Evolutionary conservation across 208 protist genomes (phyloP).

Genomic region (Leishmania tropica): DNA sequence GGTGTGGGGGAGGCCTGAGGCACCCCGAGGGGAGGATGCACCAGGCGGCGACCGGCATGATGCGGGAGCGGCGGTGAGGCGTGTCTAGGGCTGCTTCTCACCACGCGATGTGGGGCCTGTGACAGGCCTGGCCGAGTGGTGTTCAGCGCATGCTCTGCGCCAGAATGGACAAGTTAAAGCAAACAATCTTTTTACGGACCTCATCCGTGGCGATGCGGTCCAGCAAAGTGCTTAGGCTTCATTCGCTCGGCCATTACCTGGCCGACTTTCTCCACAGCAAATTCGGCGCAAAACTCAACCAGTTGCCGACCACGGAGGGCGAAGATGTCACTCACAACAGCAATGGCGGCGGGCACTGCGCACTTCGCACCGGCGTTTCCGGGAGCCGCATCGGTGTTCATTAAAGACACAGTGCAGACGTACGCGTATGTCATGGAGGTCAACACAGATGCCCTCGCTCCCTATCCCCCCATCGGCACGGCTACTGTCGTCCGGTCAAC

Average conservation of each 20-base stretch:
- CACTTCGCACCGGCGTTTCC: constrained; percentile 28
- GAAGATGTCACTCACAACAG: constrained; percentile 27
- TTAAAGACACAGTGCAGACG: neutral
- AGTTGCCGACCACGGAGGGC: constrained; percentile 11
- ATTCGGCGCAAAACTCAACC: constrained; percentile 5
- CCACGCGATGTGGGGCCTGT: neutral
- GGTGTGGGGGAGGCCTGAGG: too few species aligned
- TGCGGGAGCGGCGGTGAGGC: neutral
- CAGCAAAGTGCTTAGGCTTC: neutral
- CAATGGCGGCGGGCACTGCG: constrained; percentile 18
- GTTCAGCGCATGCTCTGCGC: neutral
- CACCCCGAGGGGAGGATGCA: too few species aligned
- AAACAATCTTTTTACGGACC: neutral
- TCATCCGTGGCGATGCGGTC: neutral
- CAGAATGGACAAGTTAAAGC: neutral
- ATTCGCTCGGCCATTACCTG: constrained; percentile 5
- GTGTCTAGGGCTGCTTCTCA: neutral
- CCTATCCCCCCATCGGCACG: constrained; percentile 29
- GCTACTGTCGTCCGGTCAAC: constrained; percentile 30
- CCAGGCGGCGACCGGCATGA: too few species aligned
- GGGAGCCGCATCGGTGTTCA: constrained; percentile 12
- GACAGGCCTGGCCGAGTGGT: too few species aligned
- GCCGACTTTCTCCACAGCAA: neutral
- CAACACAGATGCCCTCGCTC: too few species aligned
- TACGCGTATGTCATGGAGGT: neutral